Base-by-base conservation (phyloP, 2,329 filamentous ascomycete genomes). In the Exophiala spinifera region DNA sequence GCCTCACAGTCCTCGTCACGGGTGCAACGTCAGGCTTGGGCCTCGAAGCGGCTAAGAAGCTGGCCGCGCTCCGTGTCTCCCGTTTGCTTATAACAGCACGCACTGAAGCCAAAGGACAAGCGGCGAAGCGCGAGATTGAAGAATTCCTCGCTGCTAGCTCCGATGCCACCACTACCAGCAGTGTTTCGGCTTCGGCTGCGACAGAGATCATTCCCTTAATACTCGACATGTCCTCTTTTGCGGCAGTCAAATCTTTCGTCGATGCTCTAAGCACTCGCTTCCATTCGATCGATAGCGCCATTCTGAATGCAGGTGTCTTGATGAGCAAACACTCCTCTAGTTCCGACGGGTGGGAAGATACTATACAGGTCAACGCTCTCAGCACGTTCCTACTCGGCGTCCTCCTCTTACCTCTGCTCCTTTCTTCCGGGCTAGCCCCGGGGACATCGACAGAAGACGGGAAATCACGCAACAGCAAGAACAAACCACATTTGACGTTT, bases 281-380 rank as follows among this genome's bases (percentile, higher is more conserved):
- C 1, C 60, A 67, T 4, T 65, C 66, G 7, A 62, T 80, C 4
- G 74, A 80, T 55, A 68, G 75, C 15, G 75, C 69, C 1, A 59
- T 79, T 1, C 64, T 79, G 2, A 77, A 77, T 53, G 75, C 74
- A 0, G 75, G 75, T n/a, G 48, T 75, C 4, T 71, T 71, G 57
- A 69, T 71, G 43, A 64, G 69, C 13, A 63, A 68, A 19, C 76
- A 72, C 57, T 59, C 54, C 2, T 52, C 63, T 1, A 72, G 71
- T 0, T 46, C 66, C 1, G 74, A 76, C 28, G 78, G 75, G 4
- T 81, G 73, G 69, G 79, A 82, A 54, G 69, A 75, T 49, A 77
- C 73, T 1, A 59, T 85, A 10, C 81, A 85, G 64, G 77, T 83
- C 59, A 84, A 85, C 62, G 72, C 76, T 1, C 67, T 85, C 1